Percentiles rank a stretch among this genome's conserved stretches.
phyloP scores from a whole-genome alignment of 1,284 basidiomycete species.

The Ganoderma sp. region DNA sequence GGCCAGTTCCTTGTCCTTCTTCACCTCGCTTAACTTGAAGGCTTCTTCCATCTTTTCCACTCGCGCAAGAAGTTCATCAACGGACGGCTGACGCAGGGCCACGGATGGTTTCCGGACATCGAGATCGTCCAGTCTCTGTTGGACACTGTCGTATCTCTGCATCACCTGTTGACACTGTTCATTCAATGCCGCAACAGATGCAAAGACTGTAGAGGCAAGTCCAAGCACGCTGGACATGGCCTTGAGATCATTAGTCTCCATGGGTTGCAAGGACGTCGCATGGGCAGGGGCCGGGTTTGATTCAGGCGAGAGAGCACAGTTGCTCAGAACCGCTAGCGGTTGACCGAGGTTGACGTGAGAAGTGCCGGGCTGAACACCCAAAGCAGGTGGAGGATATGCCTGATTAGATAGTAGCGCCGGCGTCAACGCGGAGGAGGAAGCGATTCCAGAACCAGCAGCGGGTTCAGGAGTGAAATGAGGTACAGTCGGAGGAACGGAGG shows the following conservation, averaged over 20 bases:
- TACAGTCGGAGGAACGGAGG: background rate
- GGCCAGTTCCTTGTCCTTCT: conserved; percentile 5
- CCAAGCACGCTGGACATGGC: background rate
- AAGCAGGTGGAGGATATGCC: background rate
- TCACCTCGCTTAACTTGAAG: background rate
- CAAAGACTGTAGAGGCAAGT: background rate
- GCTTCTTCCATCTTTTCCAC: background rate
- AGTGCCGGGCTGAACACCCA: background rate
- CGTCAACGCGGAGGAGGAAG: background rate
- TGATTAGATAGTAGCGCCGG: background rate
- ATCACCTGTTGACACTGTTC: background rate
- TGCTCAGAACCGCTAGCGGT: background rate
- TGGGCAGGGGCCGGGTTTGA: background rate
- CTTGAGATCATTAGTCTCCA: background rate
- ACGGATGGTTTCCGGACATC: background rate
- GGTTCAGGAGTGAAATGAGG: background rate
- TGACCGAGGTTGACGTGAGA: background rate
- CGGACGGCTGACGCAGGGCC: background rate
- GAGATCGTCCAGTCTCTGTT: background rate
- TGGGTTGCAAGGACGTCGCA: background rate
- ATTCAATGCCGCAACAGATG: background rate
- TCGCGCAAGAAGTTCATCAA: conserved; percentile 5
- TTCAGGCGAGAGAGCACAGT: background rate
- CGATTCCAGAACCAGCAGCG: background rate
- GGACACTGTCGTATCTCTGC: background rate